phyloP scores from a whole-genome alignment of 179 eudicot genomes.

The Drosera spatulata region DNA sequence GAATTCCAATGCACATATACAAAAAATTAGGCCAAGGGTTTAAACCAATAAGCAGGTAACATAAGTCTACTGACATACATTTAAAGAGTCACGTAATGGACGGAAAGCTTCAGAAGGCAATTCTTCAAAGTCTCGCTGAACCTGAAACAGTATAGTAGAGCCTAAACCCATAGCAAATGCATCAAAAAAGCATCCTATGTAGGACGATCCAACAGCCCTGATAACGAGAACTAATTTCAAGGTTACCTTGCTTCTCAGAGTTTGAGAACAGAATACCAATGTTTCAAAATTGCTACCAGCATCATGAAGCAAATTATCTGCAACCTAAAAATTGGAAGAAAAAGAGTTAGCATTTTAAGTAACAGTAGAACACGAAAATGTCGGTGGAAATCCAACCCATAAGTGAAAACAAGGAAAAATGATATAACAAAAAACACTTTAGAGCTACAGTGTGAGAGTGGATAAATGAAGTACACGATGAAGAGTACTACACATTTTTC shows the following conservation, averaged over 20 bases:
- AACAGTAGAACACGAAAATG: not conserved
- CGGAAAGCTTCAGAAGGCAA: slow-evolving; percentile 92
- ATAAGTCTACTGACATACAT: slow-evolving; percentile 34
- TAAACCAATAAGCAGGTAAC: not conserved
- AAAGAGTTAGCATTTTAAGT: not conserved
- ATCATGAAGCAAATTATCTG: slow-evolving; percentile 96
- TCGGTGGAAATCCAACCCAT: not conserved
- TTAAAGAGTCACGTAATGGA: slow-evolving; percentile 77
- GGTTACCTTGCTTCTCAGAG: slow-evolving; percentile 92
- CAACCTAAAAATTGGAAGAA: slow-evolving; percentile 39
- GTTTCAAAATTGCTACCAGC: slow-evolving; percentile 84
- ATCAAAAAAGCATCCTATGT: not conserved
- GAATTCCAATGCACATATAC: too few relatives aligned
- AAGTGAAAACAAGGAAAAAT: not conserved
- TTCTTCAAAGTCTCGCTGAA: slow-evolving; percentile 97
- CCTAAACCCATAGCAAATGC: not conserved
- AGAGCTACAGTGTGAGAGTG: too few relatives aligned
- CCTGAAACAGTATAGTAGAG: slow-evolving; percentile 27
- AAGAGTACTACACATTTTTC: too few relatives aligned
- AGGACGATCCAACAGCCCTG: not conserved
- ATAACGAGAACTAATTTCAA: not conserved
- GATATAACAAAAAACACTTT: too few relatives aligned
- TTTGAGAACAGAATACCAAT: slow-evolving; percentile 89
- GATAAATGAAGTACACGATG: too few relatives aligned
- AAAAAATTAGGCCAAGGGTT: not conserved